Percentiles rank a stretch among this genome's conserved stretches.
phyloP scores from a whole-genome alignment of 2,329 filamentous ascomycete species.

The Alternaria gaisen region DNA sequence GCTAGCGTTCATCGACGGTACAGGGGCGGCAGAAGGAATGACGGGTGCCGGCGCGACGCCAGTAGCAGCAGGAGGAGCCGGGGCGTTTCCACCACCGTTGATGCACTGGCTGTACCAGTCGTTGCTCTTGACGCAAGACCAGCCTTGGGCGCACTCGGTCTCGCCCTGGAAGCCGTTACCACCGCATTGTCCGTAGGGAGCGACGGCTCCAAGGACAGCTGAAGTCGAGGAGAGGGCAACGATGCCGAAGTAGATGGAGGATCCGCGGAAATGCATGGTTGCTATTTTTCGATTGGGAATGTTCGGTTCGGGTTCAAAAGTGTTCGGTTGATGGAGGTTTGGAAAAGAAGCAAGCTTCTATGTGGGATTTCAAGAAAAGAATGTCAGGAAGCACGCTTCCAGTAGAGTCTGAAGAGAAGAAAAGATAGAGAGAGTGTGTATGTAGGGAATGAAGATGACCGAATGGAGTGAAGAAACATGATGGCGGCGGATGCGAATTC shows the following conservation, averaged over 20 bases:
- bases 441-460: constrained; percentile 16
- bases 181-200: constrained; percentile 57
- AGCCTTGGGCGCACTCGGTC: constrained; percentile 52
- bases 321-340: background rate
- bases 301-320: background rate
- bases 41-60: constrained; percentile 8
- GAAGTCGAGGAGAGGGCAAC: constrained; percentile 39
- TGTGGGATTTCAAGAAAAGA: constrained; percentile 24
- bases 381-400: constrained; percentile 36
- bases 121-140: constrained; percentile 53
- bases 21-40: constrained; percentile 11
- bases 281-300: constrained; percentile 2
- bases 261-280: constrained; percentile 34
- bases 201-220: constrained; percentile 39
- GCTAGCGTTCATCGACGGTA: constrained; percentile 18
- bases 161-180: constrained; percentile 53
- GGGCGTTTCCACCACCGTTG: constrained; percentile 9
- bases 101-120: constrained; percentile 59
- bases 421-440: constrained; percentile 8
- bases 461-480: constrained; percentile 8
- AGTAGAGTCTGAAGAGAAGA: constrained; percentile 13
- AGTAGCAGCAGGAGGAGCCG: constrained; percentile 10
- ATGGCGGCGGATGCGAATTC: background rate
- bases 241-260: constrained; percentile 38
- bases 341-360: constrained; percentile 25